Evolutionary conservation across 1,284 basidiomycete species (phyloP).

Genomic region (Cutaneotrichosporon curvatum): DNA sequence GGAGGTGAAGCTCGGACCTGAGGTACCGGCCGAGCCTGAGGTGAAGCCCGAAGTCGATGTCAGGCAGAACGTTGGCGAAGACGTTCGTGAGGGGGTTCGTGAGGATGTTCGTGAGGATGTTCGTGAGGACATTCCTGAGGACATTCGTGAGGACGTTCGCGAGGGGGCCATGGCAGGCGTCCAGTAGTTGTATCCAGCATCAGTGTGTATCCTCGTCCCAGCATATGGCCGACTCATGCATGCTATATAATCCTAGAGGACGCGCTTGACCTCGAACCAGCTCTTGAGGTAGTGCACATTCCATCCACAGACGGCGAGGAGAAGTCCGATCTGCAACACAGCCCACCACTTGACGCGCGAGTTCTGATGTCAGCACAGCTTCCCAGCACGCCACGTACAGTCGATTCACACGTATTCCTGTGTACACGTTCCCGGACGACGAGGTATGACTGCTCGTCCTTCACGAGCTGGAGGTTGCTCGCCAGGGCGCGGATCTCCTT

Average conservation of each 20-base stretch:
- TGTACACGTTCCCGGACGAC: conserved; percentile 89
- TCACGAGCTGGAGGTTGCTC: conserved; percentile 76
- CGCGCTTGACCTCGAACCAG: conserved; percentile 84
- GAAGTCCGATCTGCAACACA: conserved; percentile 75
- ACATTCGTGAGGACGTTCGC: no score
- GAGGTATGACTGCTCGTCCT: conserved; percentile 99
- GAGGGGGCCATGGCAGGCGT: no score
- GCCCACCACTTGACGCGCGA: conserved; percentile 99
- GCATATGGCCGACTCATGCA: no score
- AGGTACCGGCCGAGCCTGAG: background rate
- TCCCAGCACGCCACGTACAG: conserved; percentile 33
- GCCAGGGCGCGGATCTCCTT: conserved; percentile 87
- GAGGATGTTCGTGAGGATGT: no score
- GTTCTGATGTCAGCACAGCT: conserved; percentile 51
- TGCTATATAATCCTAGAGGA: conserved; percentile 50
- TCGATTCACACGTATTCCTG: conserved; percentile 57
- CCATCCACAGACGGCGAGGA: conserved; percentile 88
- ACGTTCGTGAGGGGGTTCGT: no score
- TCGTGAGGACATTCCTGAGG: no score
- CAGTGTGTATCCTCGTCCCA: no score
- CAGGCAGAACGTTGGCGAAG: no score
- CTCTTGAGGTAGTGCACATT: conserved; percentile 97
- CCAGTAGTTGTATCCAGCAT: no score
- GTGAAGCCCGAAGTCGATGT: no score
- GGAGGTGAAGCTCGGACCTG: background rate